These are phyloP conservation scores for Apiotrichum laibachii DNA, from an alignment of 1,284 basidiomycete species.

Conservation along the genomic window DNA sequence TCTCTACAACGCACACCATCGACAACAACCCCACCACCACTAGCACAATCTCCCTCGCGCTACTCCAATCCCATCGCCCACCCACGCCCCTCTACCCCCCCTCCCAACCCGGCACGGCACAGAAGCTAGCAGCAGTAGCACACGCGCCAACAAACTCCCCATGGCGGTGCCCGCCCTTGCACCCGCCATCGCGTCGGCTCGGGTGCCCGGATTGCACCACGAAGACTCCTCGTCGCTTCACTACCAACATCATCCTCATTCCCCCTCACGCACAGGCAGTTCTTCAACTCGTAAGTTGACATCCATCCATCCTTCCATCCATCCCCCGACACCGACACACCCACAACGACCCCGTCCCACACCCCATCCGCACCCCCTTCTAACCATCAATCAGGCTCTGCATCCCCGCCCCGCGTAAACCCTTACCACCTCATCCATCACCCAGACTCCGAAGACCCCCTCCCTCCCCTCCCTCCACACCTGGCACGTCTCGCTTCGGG, in stretches of 20 bases:
- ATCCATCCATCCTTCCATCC: too few species aligned
- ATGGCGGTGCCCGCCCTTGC: constrained; percentile 20
- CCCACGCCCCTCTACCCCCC: too few species aligned
- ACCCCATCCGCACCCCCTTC: too few species aligned
- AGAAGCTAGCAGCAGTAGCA: too few species aligned
- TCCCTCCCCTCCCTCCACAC: constrained; percentile 27
- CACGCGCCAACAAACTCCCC: neutral
- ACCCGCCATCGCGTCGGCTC: constrained; percentile 5
- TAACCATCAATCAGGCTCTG: constrained; percentile 2
- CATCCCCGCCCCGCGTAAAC: constrained; percentile 27
- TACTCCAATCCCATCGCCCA: too few species aligned
- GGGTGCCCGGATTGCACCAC: neutral
- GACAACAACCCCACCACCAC: neutral
- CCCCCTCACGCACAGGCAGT: too few species aligned
- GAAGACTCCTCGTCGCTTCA: too few species aligned
- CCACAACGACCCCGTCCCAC: too few species aligned
- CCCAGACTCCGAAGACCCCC: constrained; percentile 15
- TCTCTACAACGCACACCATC: neutral
- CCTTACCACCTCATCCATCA: constrained; percentile 35
- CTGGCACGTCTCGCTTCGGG: constrained; percentile 20
- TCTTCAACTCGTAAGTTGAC: too few species aligned
- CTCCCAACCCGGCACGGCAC: too few species aligned
- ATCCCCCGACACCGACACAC: too few species aligned
- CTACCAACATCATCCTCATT: too few species aligned
- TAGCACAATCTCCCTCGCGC: neutral